These are phyloP conservation scores for Dendrobium catenatum DNA, from an alignment of 106 monocot genomes.

Conservation along the genomic window DNA sequence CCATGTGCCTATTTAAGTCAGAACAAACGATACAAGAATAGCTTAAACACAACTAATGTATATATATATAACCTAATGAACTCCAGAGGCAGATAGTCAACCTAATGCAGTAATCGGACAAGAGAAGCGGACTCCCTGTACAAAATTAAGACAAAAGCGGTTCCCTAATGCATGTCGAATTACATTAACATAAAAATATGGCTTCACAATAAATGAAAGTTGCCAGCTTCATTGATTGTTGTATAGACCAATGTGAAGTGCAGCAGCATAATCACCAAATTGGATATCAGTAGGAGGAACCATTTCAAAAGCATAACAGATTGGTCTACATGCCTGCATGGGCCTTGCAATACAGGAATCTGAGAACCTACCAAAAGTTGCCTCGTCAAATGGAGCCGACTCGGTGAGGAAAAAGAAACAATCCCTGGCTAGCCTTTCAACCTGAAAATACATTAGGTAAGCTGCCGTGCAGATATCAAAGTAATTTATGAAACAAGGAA, in stretches of 20 bases:
- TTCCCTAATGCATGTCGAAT: background rate
- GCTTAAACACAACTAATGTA: background rate
- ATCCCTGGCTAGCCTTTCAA: constrained; percentile 66
- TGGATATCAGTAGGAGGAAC: constrained; percentile 26
- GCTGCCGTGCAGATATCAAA: no score
- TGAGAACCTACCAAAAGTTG: constrained; percentile 33
- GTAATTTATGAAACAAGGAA: no score
- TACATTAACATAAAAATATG: background rate
- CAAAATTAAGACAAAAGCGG: background rate
- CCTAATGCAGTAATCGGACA: background rate
- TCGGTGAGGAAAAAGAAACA: constrained; percentile 50
- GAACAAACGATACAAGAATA: no score
- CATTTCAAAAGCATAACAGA: constrained; percentile 59
- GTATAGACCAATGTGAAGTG: constrained; percentile 20
- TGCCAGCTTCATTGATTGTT: constrained; percentile 1
- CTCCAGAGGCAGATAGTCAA: background rate
- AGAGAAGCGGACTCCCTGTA: background rate
- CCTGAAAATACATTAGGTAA: constrained; percentile 26
- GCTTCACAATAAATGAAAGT: background rate
- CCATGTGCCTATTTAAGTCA: no score
- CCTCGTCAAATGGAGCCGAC: constrained; percentile 57
- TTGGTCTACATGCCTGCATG: constrained; percentile 39
- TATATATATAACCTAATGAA: background rate
- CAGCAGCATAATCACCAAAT: constrained; percentile 25
- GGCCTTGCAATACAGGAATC: constrained; percentile 13